Base-by-base conservation (phyloP, 2,329 filamentous ascomycete genomes). In the Fusarium denticulatum region DNA sequence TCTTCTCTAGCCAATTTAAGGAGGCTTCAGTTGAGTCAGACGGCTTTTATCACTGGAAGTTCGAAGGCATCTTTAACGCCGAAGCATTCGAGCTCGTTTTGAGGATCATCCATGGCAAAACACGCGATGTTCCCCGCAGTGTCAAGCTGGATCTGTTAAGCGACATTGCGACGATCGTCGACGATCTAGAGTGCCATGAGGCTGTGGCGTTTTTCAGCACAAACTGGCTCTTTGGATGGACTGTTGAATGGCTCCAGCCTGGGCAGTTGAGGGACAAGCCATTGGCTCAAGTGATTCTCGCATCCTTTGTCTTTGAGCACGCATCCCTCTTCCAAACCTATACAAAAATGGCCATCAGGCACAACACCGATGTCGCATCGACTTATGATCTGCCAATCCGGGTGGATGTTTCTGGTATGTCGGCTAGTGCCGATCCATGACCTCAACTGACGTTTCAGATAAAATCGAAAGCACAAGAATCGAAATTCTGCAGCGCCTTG, bases 341-440 rank as follows among this genome's bases (percentile, higher is more conserved):
- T n/a, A 63, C 60, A 0, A 40, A 47, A 3, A 20, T 32, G 7
- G 60, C 60, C 9, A 36, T 60, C 2, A 26, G 43, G 7, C 20
- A 34, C 7, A 47, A 7, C 1, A 3, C 1, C 2, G 34, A 40
- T 2, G 24, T 20, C 16, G 3, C 11, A 1, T 30, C 42, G 1
- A 36, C 43, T 1, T 63, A 11, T 11, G 20, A 30, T 0, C 6
- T 64, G 14, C 60, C 60, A 0, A 64, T 64, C 1, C 24, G 57
- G 2, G 43, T 2, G 1, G 43, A 64, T 3, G 26, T 60, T 3
- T 22, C 36, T 0, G 10, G 60, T 64, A 47, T 5, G 53, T 40
- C 3, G 7, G 8, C 7, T 3, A 18, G 11, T n/a, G 2, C 2
- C 20, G 4, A 8, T 18, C 1, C 2, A 6, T 16, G 6, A 7